Conservation (phyloP, 225 moss, liverwort and hornwort genomes). For the Polytrichum commune region DNA sequence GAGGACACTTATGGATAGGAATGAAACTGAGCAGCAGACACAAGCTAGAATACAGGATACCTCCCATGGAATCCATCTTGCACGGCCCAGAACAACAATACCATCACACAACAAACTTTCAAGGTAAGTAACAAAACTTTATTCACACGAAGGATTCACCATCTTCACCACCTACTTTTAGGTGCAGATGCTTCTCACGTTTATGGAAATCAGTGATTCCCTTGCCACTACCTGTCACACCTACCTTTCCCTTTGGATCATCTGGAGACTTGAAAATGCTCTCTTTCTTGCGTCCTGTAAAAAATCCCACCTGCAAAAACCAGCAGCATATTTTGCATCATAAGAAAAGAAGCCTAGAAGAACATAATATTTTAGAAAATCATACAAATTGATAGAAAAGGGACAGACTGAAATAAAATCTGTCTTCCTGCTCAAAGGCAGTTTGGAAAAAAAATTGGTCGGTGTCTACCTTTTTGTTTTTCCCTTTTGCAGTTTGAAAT, state of each 20-base stretch:
- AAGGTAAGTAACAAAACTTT: background rate
- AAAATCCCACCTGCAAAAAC: constrained; percentile 74
- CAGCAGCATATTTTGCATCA: background rate
- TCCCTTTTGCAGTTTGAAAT: constrained; percentile 92
- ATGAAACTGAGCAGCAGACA: too few relatives aligned
- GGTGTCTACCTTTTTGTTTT: constrained; percentile 75
- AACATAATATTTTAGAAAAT: too few relatives aligned
- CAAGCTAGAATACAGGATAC: too few relatives aligned
- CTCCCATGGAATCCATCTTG: too few relatives aligned
- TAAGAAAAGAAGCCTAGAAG: background rate
- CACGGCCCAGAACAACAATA: too few relatives aligned
- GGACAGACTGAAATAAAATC: too few relatives aligned
- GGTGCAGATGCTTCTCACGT: constrained; percentile 97
- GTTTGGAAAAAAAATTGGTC: too few relatives aligned
- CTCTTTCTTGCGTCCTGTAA: constrained; percentile 96
- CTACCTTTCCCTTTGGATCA: constrained; percentile 98
- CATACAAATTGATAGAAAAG: too few relatives aligned
- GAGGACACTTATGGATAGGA: too few relatives aligned
- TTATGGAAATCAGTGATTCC: constrained; percentile 99
- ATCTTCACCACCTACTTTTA: constrained; percentile 94
- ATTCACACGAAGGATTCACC: constrained; percentile 71
- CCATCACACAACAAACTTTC: background rate
- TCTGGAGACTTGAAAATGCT: constrained; percentile 99
- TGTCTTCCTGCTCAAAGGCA: too few relatives aligned
- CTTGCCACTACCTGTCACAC: constrained; percentile 98